phyloP scores from a whole-genome alignment of 768 basidiomycete species.

The Amanita brunnescens region DNA sequence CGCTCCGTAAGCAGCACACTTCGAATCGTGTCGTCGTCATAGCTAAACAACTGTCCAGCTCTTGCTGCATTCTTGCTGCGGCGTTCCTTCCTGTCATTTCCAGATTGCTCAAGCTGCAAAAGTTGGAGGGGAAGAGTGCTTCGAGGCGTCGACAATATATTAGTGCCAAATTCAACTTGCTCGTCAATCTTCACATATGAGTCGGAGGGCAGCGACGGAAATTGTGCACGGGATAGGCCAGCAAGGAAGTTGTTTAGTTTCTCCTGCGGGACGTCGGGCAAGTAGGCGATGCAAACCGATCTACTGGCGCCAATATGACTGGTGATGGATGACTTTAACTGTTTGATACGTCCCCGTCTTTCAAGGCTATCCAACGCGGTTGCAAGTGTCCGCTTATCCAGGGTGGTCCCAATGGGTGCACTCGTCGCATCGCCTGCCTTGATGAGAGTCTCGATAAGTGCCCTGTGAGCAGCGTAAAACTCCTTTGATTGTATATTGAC shows the following conservation, averaged over 20 bases:
- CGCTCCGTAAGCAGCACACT: conserved; percentile 62
- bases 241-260: conserved; percentile 51
- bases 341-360: conserved; percentile 57
- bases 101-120: conserved; percentile 37
- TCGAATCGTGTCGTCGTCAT: conserved; percentile 46
- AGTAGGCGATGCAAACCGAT: conserved; percentile 54
- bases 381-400: conserved; percentile 67
- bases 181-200: conserved; percentile 45
- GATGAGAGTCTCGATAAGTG: conserved; percentile 48
- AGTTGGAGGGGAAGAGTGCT: conserved; percentile 34
- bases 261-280: conserved; percentile 47
- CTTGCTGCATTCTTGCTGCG: conserved; percentile 36
- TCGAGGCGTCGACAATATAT: conserved; percentile 20
- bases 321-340: conserved; percentile 55
- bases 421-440: conserved; percentile 62
- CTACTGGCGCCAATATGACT: conserved; percentile 51
- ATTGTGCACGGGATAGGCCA: conserved; percentile 36
- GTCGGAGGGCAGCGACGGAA: conserved; percentile 23
- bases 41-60: conserved; percentile 43
- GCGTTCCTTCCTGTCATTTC: conserved; percentile 31
- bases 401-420: conserved; percentile 54
- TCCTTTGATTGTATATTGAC: conserved; percentile 59
- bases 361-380: conserved; percentile 54
- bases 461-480: conserved; percentile 57
- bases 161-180: conserved; percentile 46